Evolutionary conservation across 352 stramenopile species (phyloP).

Genomic region (Phytophthora aleatoria): DNA sequence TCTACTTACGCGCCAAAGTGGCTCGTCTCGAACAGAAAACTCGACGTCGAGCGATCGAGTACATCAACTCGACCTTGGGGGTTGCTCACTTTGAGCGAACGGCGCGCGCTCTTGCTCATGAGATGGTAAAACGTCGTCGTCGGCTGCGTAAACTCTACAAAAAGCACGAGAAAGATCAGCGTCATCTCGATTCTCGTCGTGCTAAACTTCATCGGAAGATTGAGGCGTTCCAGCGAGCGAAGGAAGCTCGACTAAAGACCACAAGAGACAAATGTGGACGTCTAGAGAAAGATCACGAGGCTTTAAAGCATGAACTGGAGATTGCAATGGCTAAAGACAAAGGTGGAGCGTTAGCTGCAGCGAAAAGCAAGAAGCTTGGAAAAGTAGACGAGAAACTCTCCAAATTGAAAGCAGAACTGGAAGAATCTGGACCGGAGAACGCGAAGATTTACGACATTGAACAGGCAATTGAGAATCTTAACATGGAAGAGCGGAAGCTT

Average conservation of each 20-base stretch:
- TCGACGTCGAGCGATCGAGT: slow-evolving; percentile 60
- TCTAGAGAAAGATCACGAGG: slow-evolving; percentile 29
- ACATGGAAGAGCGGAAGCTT: slow-evolving; percentile 35
- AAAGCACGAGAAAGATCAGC: slow-evolving; percentile 35
- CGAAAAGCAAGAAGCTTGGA: slow-evolving; percentile 30
- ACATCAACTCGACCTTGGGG: slow-evolving; percentile 60
- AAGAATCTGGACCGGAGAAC: slow-evolving; percentile 36
- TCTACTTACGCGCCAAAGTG: slow-evolving; percentile 59
- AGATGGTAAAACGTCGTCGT: slow-evolving; percentile 35
- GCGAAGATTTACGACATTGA: slow-evolving; percentile 55
- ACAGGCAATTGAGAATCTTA: slow-evolving; percentile 41
- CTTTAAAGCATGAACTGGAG: slow-evolving; percentile 22
- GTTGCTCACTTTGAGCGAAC: slow-evolving; percentile 59
- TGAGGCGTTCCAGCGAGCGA: slow-evolving; percentile 43
- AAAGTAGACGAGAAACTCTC: slow-evolving; percentile 42
- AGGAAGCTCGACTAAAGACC: slow-evolving; percentile 37
- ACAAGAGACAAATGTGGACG: slow-evolving; percentile 36
- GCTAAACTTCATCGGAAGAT: slow-evolving; percentile 42
- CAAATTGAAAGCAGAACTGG: slow-evolving; percentile 41
- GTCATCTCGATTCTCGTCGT: slow-evolving; percentile 32
- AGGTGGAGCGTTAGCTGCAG: slow-evolving; percentile 19
- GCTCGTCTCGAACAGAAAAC: slow-evolving; percentile 56
- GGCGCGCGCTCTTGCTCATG: slow-evolving; percentile 31
- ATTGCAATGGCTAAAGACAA: slow-evolving; percentile 20
- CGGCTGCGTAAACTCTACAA: slow-evolving; percentile 47